Percentiles rank a stretch among this genome's conserved stretches.
Conservation (phyloP, 2,329 filamentous ascomycete genomes). For the Colletotrichum sp. region DNA sequence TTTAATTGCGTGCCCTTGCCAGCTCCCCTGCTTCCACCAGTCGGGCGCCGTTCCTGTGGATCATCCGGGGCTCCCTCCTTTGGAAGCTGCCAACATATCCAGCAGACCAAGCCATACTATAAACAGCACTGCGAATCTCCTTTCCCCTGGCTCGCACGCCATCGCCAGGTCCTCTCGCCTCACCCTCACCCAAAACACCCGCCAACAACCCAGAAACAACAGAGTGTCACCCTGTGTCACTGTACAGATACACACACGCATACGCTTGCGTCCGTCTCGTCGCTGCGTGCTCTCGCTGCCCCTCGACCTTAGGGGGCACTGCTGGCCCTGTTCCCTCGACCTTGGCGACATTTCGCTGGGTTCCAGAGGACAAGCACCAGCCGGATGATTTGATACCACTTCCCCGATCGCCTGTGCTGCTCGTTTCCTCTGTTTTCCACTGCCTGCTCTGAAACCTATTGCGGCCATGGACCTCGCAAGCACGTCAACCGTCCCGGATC, state of each 20-base stretch:
- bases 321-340: background rate
- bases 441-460: constrained; percentile 11
- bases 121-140: constrained; percentile 2
- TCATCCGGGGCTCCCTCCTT: constrained; percentile 13
- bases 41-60: constrained; percentile 17
- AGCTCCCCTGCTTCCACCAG: constrained; percentile 6
- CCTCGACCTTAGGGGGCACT: background rate
- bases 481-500: constrained; percentile 20
- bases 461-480: constrained; percentile 20
- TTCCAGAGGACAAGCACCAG: background rate
- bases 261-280: background rate
- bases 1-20: constrained; percentile 1
- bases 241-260: background rate
- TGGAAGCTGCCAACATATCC: background rate
- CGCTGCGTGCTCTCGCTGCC: background rate
- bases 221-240: constrained; percentile 1
- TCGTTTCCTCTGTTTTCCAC: background rate
- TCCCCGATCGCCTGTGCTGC: background rate
- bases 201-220: background rate
- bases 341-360: background rate
- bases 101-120: background rate
- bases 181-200: constrained; percentile 12
- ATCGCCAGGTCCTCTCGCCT: constrained; percentile 21
- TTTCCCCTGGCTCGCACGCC: constrained; percentile 21
- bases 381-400: constrained; percentile 15